Base-by-base conservation (phyloP, 305 asterid genomes). In the Fraxinus greggii region DNA sequence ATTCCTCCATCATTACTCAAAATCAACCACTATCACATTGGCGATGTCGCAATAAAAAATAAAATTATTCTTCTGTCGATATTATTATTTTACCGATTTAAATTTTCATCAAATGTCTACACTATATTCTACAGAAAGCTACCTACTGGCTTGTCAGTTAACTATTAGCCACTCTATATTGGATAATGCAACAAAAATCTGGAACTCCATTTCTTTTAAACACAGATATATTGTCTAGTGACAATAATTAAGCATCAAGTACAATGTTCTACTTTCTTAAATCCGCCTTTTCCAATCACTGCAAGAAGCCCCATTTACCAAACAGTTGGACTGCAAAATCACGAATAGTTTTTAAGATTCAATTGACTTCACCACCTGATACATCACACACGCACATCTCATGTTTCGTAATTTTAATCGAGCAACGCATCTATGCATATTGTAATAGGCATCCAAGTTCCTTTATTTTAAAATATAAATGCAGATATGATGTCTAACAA, bases 281-380 rank as follows among this genome's bases (percentile, higher is more conserved):
- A 40, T 19, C 19, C 75, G 23, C 77, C 36, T 24, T 36, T 65
- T 72, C 38, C 72, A 85, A 63, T 80, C 73, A 63, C 15, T 5
- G 24, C 42, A 70, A 29, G 40, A 31, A 31, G 12, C 2, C 19
- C 86, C 72, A 78, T 81, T 79, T 51, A 83, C 82, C 91, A 56
- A 87, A 82, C 91, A 84, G 76, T 19, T 88, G 78, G 33, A 76
- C 61, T 81, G 86, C 90, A 82, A 42, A 12, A 29, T 61, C 5
- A 3, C n/a, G 63, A 73, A 29, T 7, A 24, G 10, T 24, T 48
- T 24, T 59, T 15, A 75, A 65, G 23, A 65, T 45, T 76, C 28
- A 45, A 78, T 36, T 32, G 24, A 38, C 32, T 31, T 80, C 6
- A 3, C 54, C 59, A 23, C 15, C 69, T 28, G 4, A 31, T 69